These are phyloP conservation scores for Eutrema japonicum DNA, from an alignment of 345 rosid species.

Conservation along the genomic window DNA sequence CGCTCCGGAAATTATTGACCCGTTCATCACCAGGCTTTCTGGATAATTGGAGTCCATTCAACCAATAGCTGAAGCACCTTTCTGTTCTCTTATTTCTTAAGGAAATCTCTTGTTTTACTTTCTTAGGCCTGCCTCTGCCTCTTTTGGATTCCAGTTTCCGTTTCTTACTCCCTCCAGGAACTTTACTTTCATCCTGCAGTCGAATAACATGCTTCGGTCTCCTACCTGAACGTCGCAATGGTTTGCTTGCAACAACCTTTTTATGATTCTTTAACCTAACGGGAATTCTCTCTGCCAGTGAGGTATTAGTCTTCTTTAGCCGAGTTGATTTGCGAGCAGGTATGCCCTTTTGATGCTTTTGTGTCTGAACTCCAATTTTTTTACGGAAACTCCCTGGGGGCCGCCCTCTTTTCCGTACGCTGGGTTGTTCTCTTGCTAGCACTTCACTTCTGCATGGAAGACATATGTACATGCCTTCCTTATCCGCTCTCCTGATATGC, in stretches of 20 bases:
- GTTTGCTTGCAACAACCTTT: conserved; percentile 58
- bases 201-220: conserved; percentile 48
- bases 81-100: conserved; percentile 68
- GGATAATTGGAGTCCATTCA: conserved; percentile 79
- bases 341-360: conserved; percentile 46
- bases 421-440: conserved; percentile 41
- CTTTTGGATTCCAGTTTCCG: conserved; percentile 56
- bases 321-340: conserved; percentile 44
- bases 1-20: conserved; percentile 58
- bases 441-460: conserved; percentile 62
- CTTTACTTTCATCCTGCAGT: conserved; percentile 52
- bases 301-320: conserved; percentile 44
- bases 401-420: conserved; percentile 44
- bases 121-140: conserved; percentile 47
- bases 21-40: conserved; percentile 72
- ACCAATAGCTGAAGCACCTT: conserved; percentile 69
- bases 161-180: conserved; percentile 50
- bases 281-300: conserved; percentile 46
- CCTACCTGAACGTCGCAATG: conserved; percentile 88
- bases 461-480: conserved; percentile 62
- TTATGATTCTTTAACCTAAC: conserved; percentile 50
- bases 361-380: conserved; percentile 48
- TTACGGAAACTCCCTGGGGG: conserved; percentile 47
- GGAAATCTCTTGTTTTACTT: conserved; percentile 45
- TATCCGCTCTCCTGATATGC: conserved; percentile 68